Conservation (phyloP, 2,329 filamentous ascomycete genomes). For the Pleomassaria siparia region DNA sequence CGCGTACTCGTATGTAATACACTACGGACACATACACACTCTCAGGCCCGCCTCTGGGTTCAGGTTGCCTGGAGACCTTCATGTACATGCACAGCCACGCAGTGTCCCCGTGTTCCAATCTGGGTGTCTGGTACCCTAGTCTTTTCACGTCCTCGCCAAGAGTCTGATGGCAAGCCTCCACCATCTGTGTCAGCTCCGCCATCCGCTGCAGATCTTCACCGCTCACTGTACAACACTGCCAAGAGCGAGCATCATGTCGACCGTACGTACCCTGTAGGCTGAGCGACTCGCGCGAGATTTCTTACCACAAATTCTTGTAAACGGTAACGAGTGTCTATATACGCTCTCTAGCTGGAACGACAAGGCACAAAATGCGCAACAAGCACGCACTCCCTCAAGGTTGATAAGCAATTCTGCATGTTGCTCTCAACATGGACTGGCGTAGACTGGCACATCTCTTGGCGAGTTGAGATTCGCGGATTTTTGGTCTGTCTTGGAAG, state of each 20-base stretch:
- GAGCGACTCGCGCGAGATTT: not conserved
- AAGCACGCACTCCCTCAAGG: not conserved
- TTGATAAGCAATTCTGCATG: not conserved
- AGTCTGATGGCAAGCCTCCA: not conserved
- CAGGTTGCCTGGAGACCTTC: not conserved
- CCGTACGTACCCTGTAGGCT: no score
- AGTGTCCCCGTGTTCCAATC: not conserved
- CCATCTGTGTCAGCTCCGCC: not conserved
- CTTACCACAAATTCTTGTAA: not conserved
- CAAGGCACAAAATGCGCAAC: not conserved
- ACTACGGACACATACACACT: not conserved
- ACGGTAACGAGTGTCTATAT: not conserved
- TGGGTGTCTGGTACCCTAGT: not conserved
- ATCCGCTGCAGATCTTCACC: no score
- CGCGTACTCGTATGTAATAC: not conserved
- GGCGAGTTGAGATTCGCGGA: no score
- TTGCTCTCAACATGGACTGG: no score
- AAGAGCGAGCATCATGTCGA: no score
- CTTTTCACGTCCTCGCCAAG: not conserved
- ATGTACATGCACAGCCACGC: not conserved
- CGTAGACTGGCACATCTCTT: no score
- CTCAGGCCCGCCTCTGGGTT: not conserved
- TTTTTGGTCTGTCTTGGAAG: no score
- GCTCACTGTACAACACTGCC: no score
- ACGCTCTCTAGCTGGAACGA: not conserved